These are phyloP conservation scores for Tritrichomonas musculus DNA, from an alignment of 208 protist species.

Conservation along the genomic window DNA sequence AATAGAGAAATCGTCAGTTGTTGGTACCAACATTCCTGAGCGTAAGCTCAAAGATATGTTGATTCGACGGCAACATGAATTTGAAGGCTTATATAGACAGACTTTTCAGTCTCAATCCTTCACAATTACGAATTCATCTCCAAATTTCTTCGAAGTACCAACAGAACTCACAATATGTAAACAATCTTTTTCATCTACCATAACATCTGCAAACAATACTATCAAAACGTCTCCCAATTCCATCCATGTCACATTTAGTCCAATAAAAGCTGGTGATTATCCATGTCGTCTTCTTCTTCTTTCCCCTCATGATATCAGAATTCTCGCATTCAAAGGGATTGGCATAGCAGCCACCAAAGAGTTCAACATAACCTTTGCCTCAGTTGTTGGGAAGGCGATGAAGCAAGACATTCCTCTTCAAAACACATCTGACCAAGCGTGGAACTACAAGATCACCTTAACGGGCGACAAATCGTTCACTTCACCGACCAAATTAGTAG, in stretches of 20 bases:
- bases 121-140: neutral
- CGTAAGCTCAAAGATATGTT: neutral
- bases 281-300: neutral
- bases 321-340: neutral
- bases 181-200: neutral
- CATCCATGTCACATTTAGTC: neutral
- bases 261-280: conserved; percentile 8
- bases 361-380: neutral
- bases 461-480: neutral
- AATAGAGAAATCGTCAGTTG: neutral
- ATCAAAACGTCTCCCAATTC: neutral
- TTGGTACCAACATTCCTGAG: neutral
- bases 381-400: neutral
- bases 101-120: neutral
- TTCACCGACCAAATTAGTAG: neutral
- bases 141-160: neutral
- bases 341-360: neutral
- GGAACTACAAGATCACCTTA: neutral
- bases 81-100: neutral
- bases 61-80: neutral
- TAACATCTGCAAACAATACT: neutral
- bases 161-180: neutral
- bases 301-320: neutral
- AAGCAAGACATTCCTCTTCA: neutral
- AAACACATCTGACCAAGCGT: neutral